Evolutionary conservation across 768 basidiomycete genomes (phyloP).

Genomic region (Amanita pallidorosea): DNA sequence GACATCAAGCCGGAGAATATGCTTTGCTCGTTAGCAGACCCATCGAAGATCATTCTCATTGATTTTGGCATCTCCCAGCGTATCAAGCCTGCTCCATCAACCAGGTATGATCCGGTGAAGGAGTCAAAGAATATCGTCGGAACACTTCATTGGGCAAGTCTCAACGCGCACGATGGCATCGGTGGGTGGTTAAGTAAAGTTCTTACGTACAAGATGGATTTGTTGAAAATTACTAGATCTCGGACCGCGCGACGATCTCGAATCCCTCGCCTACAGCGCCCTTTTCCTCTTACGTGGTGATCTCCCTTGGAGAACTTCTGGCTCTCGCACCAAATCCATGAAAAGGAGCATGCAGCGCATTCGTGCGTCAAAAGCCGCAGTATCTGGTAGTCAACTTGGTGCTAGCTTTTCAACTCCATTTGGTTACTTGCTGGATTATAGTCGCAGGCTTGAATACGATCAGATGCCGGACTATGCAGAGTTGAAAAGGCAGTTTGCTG

Average conservation of each 20-base stretch:
- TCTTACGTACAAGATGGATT: neutral
- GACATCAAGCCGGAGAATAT: slow-evolving; percentile 27
- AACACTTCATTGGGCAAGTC: slow-evolving; percentile 20
- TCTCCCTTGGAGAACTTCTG: slow-evolving; percentile 8
- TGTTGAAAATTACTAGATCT: slow-evolving; percentile 7
- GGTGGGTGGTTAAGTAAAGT: slow-evolving; percentile 13
- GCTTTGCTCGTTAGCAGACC: slow-evolving; percentile 14
- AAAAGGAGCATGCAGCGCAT: slow-evolving; percentile 1
- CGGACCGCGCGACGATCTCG: slow-evolving; percentile 9
- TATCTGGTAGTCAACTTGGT: neutral
- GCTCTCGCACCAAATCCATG: neutral
- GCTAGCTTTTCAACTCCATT: slow-evolving; percentile 1
- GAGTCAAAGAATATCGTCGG: slow-evolving; percentile 15
- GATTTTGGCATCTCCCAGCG: slow-evolving; percentile 20
- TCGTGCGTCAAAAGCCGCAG: slow-evolving; percentile 1
- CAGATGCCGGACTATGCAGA: slow-evolving; percentile 3
- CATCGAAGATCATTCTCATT: slow-evolving; percentile 17
- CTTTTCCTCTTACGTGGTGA: slow-evolving; percentile 8
- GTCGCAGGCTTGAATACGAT: neutral
- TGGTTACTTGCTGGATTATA: slow-evolving; percentile 1
- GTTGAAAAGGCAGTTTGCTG: slow-evolving; percentile 3
- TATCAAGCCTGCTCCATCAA: slow-evolving; percentile 9
- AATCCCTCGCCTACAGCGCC: slow-evolving; percentile 8
- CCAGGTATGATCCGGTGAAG: slow-evolving; percentile 14
- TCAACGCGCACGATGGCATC: slow-evolving; percentile 20